Evolutionary conservation across 164 flowering plant genomes (phyloP).

Genomic region (Magnolia changhungtana): DNA sequence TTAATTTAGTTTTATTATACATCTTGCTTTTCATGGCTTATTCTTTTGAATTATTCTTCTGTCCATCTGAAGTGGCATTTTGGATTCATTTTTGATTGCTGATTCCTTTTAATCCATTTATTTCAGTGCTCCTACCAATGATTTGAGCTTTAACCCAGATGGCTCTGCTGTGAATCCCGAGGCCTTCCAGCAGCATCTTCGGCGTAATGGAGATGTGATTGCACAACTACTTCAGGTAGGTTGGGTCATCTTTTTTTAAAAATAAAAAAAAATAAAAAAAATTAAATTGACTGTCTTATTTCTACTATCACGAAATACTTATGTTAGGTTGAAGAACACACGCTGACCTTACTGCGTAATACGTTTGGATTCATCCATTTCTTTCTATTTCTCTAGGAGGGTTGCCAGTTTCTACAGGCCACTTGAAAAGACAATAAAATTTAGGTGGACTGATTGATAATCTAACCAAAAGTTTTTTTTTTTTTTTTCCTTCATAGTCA

Average conservation of each 20-base stretch:
- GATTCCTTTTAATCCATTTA: background rate
- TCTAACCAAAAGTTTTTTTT: no score
- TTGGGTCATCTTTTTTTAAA: background rate
- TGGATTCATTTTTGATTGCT: background rate
- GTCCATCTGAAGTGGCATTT: background rate
- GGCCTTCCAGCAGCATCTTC: conserved; percentile 81
- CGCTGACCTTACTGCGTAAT: background rate
- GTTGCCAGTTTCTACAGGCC: background rate
- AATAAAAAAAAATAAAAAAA: no score
- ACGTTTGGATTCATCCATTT: background rate
- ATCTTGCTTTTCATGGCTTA: background rate
- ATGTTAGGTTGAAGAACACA: background rate
- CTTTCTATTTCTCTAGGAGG: background rate
- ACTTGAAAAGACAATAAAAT: background rate
- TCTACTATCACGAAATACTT: background rate
- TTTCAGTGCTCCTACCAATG: conserved; percentile 54
- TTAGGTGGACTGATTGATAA: background rate
- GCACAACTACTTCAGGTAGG: conserved; percentile 81
- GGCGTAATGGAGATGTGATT: conserved; percentile 64
- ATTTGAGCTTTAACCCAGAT: conserved; percentile 66
- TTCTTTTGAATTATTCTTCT: background rate
- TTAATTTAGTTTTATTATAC: background rate
- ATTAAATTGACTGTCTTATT: background rate
- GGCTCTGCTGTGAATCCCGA: conserved; percentile 93
- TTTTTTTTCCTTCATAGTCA: background rate